Base-by-base conservation (phyloP, 2,329 filamentous ascomycete species). In the Phialemoniopsis sp. region DNA sequence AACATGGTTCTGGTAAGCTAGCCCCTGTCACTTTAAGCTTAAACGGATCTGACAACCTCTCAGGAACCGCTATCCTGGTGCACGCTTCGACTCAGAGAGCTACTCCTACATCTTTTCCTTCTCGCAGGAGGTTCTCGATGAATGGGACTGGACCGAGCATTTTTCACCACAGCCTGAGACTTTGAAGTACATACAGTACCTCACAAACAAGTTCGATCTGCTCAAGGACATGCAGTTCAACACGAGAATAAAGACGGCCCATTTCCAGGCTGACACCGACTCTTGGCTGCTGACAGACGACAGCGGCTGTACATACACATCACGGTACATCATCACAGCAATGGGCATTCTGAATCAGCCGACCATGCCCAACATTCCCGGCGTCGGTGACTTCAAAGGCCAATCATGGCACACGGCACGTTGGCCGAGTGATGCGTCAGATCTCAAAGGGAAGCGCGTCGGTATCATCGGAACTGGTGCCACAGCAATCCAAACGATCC, bases 61-160 rank as follows among this genome's bases (percentile, higher is more conserved):
- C 14, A 44, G 42, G 42, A 44, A 44, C 29, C 42, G 42, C 21
- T 44, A 44, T 18, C 42, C 42, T 6, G 42, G 42, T 7, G 42
- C 42, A 3, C 58, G 67, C 31, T 66, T 68, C 37, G 69, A 73
- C 39, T 67, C 66, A 0, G 66, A 72, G 47, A 62, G 61, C 2
- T 60, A 66, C n/a, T 64, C 64, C 0, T 73, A 75, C 46, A 52
- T 58, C 40, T 66, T 68, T 35, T 62, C 61, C 10, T 66, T 68
- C 43, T 57, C 58, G 12, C 55, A 67, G 45, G 63, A 64, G 15
- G 43, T 67, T 4, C 52, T 68, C 13, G 56, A 65, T 30, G 64
- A 67, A 39, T 70, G 66, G 59, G 47, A 60, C 39, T 68, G 63
- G 58, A 57, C 50, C 4, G 56, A 62, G 40, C 50, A 55, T 19